A percentile compares a stretch with the other conserved stretches of the same genome.
Evolutionary conservation across 2,329 filamentous ascomycete species (phyloP).

Genomic region (Alternaria metachromatica): DNA sequence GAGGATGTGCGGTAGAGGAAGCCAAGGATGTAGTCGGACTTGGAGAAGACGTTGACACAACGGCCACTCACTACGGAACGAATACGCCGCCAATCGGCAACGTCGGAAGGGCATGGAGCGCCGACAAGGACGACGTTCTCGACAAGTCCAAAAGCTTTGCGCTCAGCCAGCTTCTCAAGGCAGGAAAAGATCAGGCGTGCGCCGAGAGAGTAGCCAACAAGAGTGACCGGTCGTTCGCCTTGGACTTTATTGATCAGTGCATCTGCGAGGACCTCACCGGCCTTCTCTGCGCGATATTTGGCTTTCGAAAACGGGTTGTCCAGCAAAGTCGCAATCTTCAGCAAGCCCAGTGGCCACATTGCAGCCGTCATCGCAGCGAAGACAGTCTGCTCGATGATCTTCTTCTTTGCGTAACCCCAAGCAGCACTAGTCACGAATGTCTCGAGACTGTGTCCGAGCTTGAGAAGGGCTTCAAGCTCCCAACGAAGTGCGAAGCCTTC

Average conservation of each 20-base stretch:
- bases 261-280: slow-evolving; percentile 79
- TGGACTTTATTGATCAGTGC: slow-evolving; percentile 82
- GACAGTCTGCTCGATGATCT: slow-evolving; percentile 71
- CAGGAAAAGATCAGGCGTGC: slow-evolving; percentile 85
- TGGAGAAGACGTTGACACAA: slow-evolving; percentile 86
- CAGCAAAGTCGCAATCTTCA: slow-evolving; percentile 63
- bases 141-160: slow-evolving; percentile 81
- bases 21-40: slow-evolving; percentile 85
- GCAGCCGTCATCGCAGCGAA: slow-evolving; percentile 56
- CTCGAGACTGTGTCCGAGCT: slow-evolving; percentile 78
- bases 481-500: slow-evolving; percentile 86
- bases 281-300: slow-evolving; percentile 78
- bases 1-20: slow-evolving; percentile 87
- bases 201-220: slow-evolving; percentile 83
- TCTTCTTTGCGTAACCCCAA: slow-evolving; percentile 77
- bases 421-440: slow-evolving; percentile 79
- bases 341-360: slow-evolving; percentile 56
- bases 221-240: slow-evolving; percentile 79
- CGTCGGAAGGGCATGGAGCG: slow-evolving; percentile 75
- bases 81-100: slow-evolving; percentile 76
- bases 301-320: slow-evolving; percentile 85
- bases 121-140: slow-evolving; percentile 86
- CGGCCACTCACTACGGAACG: slow-evolving; percentile 80
- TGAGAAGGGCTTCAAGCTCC: slow-evolving; percentile 79
- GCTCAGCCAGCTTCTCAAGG: slow-evolving; percentile 75